Evolutionary conservation across 2,329 filamentous ascomycete species (phyloP), one percentile per base, ranked within the genome.

Genomic region (Colletotrichum sp.): DNA sequence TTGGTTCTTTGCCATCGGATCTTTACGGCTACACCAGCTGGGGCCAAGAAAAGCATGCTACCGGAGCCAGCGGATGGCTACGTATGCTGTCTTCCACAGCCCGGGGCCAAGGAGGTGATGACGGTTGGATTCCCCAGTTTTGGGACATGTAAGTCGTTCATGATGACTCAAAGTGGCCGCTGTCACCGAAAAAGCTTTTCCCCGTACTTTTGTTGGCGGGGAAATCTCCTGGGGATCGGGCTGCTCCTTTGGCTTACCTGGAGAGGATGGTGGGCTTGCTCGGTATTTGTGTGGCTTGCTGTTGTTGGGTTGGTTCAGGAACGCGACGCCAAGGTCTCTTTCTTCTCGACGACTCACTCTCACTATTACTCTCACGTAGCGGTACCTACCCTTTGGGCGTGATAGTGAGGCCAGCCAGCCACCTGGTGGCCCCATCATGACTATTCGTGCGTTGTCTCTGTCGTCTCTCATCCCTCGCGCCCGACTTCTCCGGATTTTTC

Each of bases 231-330:
- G 69, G 69, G 72, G 69, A 56, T 48, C 18, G 10, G 10, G 18
- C 58, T 30, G 24, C 13, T 30, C n/a, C 52, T 30, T 52, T 70
- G 38, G 24, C 52, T 7, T 48, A 7, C 36, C 38, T 32, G 43
- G 55, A 32, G 67, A 43, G 62, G 72, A 52, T 72, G 61, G 38
- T 43, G 69, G 62, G 68, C 48, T 32, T 38, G 69, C 43, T 67
- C 69, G 73, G 73, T 75, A 72, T 62, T 75, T 75, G 68, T 62
- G 73, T 75, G 69, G 73, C 73, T 56, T 72, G 38, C 38, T 32
- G 62, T 36, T 66, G 73, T 73, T 75, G 73, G 67, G 67, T 63
- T 63, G 69, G 69, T 43, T 24, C 72, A 74, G 72, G 72, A 74
- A 74, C 72, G 68, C 24, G 30, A 74, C 14, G 48, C 38, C 34